Base-by-base conservation (phyloP, 768 basidiomycete species). In the Collybia sordida region DNA sequence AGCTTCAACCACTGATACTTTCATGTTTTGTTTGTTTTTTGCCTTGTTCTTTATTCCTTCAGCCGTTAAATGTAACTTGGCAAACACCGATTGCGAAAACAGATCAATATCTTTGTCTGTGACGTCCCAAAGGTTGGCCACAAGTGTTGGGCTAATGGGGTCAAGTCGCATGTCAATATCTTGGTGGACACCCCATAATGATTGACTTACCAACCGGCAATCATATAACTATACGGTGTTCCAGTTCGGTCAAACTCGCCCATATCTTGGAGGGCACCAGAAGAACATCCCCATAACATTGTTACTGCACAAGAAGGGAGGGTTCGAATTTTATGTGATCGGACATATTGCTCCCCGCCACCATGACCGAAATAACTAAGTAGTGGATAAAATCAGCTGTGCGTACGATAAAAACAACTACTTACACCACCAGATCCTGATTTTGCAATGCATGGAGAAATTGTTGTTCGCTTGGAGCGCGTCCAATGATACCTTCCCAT, bases 261-360 rank as follows among this genome's bases (percentile, higher is more conserved):
- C 83, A 92, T 91, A 42, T 96, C 91, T 48, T 80, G 78, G 54
- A 99, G 66, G 1, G 81, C 70, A 8, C 96, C 97, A 0, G 95
- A 98, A 0, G 97, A 99, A 73, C 97, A 99, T 0, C 97, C 97
- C 97, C 96, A 99, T 3, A 99, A 79, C 92, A 98, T 94, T 1
- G 90, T 89, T 12, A 88, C 87, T 6, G 97, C 95, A 63, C 97
- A 98, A n/a, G 78, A 76, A 1, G 81, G 79, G 27, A 98, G 74
- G 51, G 86, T 80, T 6, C 91, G 79, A 46, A 99, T 82, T 59
- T 86, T 89, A 64, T 90, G 87, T 2, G 93, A 91, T 2, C 91
- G 86, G 6, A 91, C 77, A 60, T 96, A 99, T 59, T 98, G 96
- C 62, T 98, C 95, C 1, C 84, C 95, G 6, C 95, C 95, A 2